A percentile compares a stretch with the other conserved stretches of the same genome.
Evolutionary conservation across 345 rosid genomes (phyloP).

Genomic region (Orychophragmus violaceus): DNA sequence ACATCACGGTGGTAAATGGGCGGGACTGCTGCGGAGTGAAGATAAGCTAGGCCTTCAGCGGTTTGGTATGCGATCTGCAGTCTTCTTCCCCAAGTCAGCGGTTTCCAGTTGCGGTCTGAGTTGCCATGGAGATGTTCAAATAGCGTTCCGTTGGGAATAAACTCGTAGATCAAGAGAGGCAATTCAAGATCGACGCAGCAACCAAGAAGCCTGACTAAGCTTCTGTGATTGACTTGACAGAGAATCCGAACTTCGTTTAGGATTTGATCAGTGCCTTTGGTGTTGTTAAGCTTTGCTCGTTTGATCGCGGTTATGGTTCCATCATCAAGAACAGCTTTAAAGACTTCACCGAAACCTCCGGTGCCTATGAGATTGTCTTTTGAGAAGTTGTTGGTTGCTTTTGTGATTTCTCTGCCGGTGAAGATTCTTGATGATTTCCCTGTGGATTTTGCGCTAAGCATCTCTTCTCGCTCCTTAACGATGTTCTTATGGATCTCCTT

Average conservation of each 20-base stretch:
- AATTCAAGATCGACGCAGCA: constrained; percentile 43
- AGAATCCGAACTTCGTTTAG: constrained; percentile 58
- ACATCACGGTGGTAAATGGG: constrained; percentile 60
- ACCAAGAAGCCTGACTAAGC: constrained; percentile 43
- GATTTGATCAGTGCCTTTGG: constrained; percentile 45
- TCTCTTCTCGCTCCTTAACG: constrained; percentile 49
- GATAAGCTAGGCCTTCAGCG: constrained; percentile 54
- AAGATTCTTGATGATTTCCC: constrained; percentile 49
- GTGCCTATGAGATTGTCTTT: constrained; percentile 44
- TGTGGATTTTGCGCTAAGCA: constrained; percentile 37
- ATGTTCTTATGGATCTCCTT: constrained; percentile 34
- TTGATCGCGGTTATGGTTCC: constrained; percentile 51
- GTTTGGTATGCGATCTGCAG: constrained; percentile 44
- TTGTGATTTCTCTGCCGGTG: constrained; percentile 40
- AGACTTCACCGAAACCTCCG: constrained; percentile 66
- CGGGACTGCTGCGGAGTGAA: constrained; percentile 48
- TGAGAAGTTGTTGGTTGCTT: constrained; percentile 58
- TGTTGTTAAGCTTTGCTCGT: constrained; percentile 49
- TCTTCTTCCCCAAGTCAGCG: constrained; percentile 38
- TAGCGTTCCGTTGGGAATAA: constrained; percentile 48
- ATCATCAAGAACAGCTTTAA: constrained; percentile 48
- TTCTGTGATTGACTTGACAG: constrained; percentile 57
- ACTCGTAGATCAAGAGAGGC: constrained; percentile 55
- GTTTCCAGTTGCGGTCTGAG: constrained; percentile 19
- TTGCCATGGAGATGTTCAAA: constrained; percentile 43